These are phyloP conservation scores for Ambrosiella beaveri DNA, from an alignment of 2,329 filamentous ascomycete genomes.

Conservation along the genomic window DNA sequence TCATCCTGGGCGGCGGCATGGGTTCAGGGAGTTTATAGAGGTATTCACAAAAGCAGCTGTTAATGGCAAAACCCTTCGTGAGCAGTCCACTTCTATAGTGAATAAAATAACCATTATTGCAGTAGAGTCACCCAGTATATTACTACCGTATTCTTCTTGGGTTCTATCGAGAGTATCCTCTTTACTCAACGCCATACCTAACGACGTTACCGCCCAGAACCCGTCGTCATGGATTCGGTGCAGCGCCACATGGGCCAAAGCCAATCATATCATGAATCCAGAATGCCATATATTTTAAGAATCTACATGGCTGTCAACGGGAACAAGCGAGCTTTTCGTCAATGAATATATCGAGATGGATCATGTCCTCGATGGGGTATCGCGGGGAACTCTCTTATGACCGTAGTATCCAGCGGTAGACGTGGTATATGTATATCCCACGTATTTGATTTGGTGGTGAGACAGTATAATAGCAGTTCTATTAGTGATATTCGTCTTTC, in stretches of 20 bases:
- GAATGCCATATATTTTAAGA: not conserved
- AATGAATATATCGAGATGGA: not conserved
- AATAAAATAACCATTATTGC: no score
- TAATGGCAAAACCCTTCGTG: no score
- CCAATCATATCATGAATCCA: not conserved
- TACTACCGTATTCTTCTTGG: no score
- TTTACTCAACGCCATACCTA: no score
- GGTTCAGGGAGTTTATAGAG: no score
- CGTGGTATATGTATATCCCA: not conserved
- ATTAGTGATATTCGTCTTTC: not conserved
- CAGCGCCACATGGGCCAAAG: not conserved
- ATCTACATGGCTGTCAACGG: not conserved
- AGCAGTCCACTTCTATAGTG: no score
- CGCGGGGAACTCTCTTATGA: not conserved
- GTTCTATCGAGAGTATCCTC: no score
- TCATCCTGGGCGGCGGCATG: no score
- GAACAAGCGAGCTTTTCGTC: not conserved
- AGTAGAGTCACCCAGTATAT: no score
- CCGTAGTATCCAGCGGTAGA: not conserved
- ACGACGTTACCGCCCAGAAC: no score
- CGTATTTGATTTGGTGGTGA: not conserved
- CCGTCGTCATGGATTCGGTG: no score
- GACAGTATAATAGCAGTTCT: not conserved
- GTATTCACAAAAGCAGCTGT: no score
- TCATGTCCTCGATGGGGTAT: not conserved